Evolutionary conservation across 768 basidiomycete genomes (phyloP).

Genomic region (Calvatia gigantea): DNA sequence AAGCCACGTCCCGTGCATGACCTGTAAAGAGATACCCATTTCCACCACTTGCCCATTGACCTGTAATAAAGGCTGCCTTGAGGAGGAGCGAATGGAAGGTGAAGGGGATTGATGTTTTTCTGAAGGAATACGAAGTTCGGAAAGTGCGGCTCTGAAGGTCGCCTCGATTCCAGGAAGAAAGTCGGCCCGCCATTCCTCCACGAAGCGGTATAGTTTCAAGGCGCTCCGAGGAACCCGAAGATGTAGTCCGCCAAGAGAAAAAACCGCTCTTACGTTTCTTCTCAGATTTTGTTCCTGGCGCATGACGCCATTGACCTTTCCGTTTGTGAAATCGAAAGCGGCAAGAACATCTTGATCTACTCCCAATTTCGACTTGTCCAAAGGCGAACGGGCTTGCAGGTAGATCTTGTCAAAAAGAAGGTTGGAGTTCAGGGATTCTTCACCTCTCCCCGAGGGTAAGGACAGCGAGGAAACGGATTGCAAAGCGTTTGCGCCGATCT

Average conservation of each 20-base stretch:
- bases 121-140: conserved; percentile 52
- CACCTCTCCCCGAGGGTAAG: conserved; percentile 21
- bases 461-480: conserved; percentile 35
- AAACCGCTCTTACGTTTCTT: conserved; percentile 37
- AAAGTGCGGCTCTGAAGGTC: conserved; percentile 59
- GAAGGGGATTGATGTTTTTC: conserved; percentile 30
- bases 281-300: conserved; percentile 42
- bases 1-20: conserved; percentile 88
- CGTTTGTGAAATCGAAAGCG: conserved; percentile 45
- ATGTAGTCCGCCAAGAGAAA: conserved; percentile 41
- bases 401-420: conserved; percentile 48
- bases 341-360: conserved; percentile 56
- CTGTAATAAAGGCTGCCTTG: conserved; percentile 34
- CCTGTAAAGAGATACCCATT: conserved; percentile 64
- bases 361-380: conserved; percentile 25
- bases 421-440: conserved; percentile 45
- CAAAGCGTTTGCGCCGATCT: conserved; percentile 44
- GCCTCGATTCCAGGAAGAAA: conserved; percentile 74
- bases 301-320: conserved; percentile 42
- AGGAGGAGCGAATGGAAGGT: conserved; percentile 22
- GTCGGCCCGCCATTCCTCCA: conserved; percentile 80
- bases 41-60: conserved; percentile 50
- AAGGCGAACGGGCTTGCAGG: conserved; percentile 56
- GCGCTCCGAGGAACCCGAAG: conserved; percentile 78
- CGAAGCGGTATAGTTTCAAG: conserved; percentile 70